phyloP scores from a whole-genome alignment of 2,329 filamentous ascomycete species.

The Lecanicillium sp. region DNA sequence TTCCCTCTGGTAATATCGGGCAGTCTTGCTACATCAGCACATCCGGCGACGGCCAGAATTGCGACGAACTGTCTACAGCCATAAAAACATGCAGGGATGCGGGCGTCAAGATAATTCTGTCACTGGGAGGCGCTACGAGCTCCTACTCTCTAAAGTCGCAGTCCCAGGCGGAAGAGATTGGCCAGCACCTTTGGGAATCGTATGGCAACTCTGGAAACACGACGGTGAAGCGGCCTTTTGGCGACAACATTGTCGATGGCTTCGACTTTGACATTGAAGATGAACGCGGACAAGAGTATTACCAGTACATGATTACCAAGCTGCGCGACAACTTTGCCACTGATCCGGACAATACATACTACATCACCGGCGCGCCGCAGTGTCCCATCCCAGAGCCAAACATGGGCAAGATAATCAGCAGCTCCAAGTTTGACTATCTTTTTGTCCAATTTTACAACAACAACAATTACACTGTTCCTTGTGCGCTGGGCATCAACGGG shows the following conservation, averaged over 20 bases:
- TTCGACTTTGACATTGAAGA: constrained; percentile 17
- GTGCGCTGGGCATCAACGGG: constrained; percentile 9
- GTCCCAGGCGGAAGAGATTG: constrained; percentile 13
- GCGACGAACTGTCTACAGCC: constrained; percentile 11
- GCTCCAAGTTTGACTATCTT: constrained; percentile 30
- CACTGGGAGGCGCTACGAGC: constrained; percentile 10
- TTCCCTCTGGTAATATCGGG: constrained; percentile 30
- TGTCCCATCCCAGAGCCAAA: constrained; percentile 27
- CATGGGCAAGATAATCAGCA: constrained; percentile 33
- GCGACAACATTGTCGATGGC: constrained; percentile 12
- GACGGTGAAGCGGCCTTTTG: constrained; percentile 12
- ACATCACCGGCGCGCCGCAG: constrained; percentile 39
- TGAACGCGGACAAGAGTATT: constrained; percentile 13
- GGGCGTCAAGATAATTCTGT: constrained; percentile 14
- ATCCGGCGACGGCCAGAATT: constrained; percentile 20
- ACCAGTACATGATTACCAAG: constrained; percentile 13
- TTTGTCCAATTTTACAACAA: constrained; percentile 43
- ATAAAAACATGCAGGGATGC: constrained; percentile 15
- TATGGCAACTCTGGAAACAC: constrained; percentile 11
- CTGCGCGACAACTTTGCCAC: constrained; percentile 14
- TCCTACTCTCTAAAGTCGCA: constrained; percentile 13
- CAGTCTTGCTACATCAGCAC: constrained; percentile 27
- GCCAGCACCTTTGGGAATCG: constrained; percentile 15
- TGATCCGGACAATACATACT: constrained; percentile 19
- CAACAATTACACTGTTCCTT: constrained; percentile 23